phyloP scores from a whole-genome alignment of 495 filamentous ascomycete genomes.

The Friedmanniomyces simplex region DNA sequence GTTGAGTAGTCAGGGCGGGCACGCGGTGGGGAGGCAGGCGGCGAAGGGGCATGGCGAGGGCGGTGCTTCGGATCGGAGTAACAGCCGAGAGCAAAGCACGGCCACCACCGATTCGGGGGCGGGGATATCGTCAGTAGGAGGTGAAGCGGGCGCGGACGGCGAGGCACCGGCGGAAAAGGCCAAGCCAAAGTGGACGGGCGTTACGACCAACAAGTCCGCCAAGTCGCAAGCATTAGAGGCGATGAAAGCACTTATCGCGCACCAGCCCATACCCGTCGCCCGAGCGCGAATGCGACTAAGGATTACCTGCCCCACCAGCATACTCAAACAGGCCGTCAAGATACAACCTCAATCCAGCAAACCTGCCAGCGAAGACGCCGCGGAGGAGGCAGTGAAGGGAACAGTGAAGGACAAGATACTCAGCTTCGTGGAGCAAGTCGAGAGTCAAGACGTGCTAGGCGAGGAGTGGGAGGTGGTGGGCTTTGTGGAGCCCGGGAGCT shows the following conservation, averaged over 20 bases:
- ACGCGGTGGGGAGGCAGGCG: conserved; percentile 36
- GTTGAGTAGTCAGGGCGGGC: conserved; percentile 64
- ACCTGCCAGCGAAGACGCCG: conserved; percentile 40
- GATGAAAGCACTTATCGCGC: conserved; percentile 87
- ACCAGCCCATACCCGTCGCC: conserved; percentile 86
- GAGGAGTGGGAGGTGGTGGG: conserved; percentile 84
- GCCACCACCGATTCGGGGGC: conserved; percentile 8
- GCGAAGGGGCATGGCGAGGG: conserved; percentile 4
- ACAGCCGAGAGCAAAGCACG: conserved; percentile 14
- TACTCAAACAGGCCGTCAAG: conserved; percentile 80
- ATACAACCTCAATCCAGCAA: conserved; percentile 35
- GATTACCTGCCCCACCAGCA: conserved; percentile 70
- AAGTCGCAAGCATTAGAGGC: conserved; percentile 95
- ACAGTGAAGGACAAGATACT: conserved; percentile 86
- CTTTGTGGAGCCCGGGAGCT: conserved; percentile 89
- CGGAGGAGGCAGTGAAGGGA: conserved; percentile 45
- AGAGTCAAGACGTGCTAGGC: conserved; percentile 70
- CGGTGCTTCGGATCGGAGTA: conserved; percentile 25
- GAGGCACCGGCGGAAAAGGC: conserved; percentile 31
- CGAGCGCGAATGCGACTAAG: conserved; percentile 82
- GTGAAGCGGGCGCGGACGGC: conserved; percentile 31
- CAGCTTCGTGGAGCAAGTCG: conserved; percentile 73
- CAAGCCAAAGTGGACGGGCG: conserved; percentile 75
- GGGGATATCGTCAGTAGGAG: conserved; percentile 25
- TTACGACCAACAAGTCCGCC: conserved; percentile 65